phyloP scores from a whole-genome alignment of 768 basidiomycete species.

The Rhizopogon vinicolor region DNA sequence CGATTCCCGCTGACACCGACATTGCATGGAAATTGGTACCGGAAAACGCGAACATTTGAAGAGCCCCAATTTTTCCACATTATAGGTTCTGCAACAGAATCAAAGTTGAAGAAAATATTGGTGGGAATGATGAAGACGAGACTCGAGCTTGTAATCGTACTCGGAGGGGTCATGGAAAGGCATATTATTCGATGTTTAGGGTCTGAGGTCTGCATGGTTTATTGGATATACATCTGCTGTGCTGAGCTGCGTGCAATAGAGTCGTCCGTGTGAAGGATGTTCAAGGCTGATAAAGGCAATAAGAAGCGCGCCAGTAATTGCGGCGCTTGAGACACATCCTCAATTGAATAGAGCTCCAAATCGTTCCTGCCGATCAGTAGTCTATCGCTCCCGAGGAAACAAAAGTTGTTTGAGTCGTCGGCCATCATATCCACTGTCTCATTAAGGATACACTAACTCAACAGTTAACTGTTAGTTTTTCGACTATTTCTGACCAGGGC shows the following conservation, averaged over 20 bases:
- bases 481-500: background rate
- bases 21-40: background rate
- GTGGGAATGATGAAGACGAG: background rate
- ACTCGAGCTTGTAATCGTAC: background rate
- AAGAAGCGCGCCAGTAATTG: background rate
- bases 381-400: background rate
- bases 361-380: background rate
- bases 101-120: background rate
- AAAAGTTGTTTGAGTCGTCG: background rate
- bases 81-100: too few species aligned
- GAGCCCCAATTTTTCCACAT: background rate
- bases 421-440: too few species aligned
- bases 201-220: background rate
- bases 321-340: background rate
- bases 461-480: background rate
- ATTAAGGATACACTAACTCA: background rate
- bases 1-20: background rate
- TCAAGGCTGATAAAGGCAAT: background rate
- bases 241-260: background rate
- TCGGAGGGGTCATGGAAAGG: background rate
- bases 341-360: background rate
- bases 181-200: background rate
- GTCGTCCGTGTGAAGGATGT: background rate
- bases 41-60: background rate
- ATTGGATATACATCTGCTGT: background rate